Evolutionary conservation across 768 basidiomycete species (phyloP).

Genomic region (Lentinula raphanica): DNA sequence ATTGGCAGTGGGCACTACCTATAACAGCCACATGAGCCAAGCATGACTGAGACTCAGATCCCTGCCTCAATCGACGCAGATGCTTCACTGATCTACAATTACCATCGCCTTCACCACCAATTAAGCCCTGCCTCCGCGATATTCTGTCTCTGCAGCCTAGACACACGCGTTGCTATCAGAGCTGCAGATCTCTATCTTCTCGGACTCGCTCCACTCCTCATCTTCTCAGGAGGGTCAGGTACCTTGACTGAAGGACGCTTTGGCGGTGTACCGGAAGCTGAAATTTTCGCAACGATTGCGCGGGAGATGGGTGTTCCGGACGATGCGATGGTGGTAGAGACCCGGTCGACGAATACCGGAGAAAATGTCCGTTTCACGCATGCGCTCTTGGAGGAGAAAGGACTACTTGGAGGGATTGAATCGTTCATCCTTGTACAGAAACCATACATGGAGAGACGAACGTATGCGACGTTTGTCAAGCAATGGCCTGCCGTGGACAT

Average conservation of each 20-base stretch:
- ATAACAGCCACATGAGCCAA: background rate
- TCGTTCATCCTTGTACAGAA: conserved; percentile 15
- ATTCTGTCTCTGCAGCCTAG: conserved; percentile 14
- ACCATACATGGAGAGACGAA: conserved; percentile 17
- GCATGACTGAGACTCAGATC: no score
- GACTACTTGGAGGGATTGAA: background rate
- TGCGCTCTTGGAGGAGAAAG: conserved; percentile 2
- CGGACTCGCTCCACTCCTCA: conserved; percentile 9
- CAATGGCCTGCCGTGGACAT: conserved; percentile 12
- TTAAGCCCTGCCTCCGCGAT: conserved; percentile 7
- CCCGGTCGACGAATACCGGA: conserved; percentile 13
- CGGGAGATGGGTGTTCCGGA: conserved; percentile 10
- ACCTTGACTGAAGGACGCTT: conserved; percentile 9
- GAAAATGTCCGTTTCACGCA: conserved; percentile 15
- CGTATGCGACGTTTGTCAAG: conserved; percentile 15
- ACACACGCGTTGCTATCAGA: conserved; percentile 12
- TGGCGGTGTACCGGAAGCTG: conserved; percentile 6
- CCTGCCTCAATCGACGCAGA: conserved; percentile 6
- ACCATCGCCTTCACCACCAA: conserved; percentile 11
- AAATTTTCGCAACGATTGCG: conserved; percentile 11
- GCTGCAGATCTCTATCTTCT: conserved; percentile 13
- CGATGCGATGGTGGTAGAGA: conserved; percentile 10
- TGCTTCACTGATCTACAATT: conserved; percentile 12
- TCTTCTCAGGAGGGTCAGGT: conserved; percentile 12
- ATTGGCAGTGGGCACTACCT: no score